Conservation (phyloP, 257 asterid genomes). For the Marsdenia floribunda region DNA sequence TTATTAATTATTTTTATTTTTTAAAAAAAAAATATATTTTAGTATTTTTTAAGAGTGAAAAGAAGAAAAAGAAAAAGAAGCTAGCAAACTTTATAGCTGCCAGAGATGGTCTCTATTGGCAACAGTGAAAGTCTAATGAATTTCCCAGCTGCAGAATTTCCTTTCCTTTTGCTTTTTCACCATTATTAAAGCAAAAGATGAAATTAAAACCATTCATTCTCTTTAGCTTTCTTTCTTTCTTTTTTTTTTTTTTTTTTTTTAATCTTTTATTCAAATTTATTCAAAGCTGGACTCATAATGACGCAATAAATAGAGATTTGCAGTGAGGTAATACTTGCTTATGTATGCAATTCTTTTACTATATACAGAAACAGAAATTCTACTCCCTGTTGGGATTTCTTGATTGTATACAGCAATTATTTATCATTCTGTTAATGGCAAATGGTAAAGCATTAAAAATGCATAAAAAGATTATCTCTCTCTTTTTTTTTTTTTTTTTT, state of each 20-base stretch:
- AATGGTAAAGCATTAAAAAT: neutral
- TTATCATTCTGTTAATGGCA: neutral
- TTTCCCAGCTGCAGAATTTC: neutral
- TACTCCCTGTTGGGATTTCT: neutral
- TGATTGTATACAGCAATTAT: neutral
- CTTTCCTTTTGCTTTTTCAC: constrained; percentile 15
- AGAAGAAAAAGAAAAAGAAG: too few species aligned
- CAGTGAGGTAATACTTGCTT: constrained; percentile 7
- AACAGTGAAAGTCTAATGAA: constrained; percentile 4
- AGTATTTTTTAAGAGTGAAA: too few species aligned
- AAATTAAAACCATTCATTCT: neutral
- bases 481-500: too few species aligned
- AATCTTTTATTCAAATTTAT: too few species aligned
- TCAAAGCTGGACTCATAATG: neutral
- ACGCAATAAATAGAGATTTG: neutral
- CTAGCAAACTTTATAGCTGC: too few species aligned
- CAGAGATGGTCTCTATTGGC: neutral
- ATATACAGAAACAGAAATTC: too few species aligned
- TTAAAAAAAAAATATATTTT: too few species aligned
- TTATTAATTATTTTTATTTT: too few species aligned
- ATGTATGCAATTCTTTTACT: neutral
- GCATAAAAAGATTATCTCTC: neutral
- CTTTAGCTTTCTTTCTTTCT: neutral
- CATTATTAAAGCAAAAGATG: constrained; percentile 7
- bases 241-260: neutral